These are phyloP conservation scores for Hypocrella siamensis DNA, from an alignment of 2,329 filamentous ascomycete genomes.

Conservation along the genomic window DNA sequence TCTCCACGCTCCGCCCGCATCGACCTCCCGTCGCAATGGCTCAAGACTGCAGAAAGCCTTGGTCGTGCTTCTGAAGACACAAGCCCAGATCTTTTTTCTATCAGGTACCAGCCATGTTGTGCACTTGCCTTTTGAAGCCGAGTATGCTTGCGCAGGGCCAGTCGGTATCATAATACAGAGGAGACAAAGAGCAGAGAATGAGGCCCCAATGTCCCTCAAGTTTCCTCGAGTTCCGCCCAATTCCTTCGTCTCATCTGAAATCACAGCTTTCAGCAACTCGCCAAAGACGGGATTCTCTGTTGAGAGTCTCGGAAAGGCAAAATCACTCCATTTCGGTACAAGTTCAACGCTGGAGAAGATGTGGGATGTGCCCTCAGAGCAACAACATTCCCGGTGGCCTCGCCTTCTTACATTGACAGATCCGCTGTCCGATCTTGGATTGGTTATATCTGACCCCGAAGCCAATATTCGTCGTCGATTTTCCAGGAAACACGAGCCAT, in stretches of 20 bases:
- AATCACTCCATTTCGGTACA: slow-evolving; percentile 33
- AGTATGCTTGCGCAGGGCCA: slow-evolving; percentile 69
- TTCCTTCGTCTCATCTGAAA: slow-evolving; percentile 63
- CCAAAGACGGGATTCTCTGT: slow-evolving; percentile 38
- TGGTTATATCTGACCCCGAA: slow-evolving; percentile 52
- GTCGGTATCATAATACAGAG: slow-evolving; percentile 76
- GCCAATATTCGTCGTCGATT: slow-evolving; percentile 14
- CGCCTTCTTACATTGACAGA: slow-evolving; percentile 73
- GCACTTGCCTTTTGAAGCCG: slow-evolving; percentile 88
- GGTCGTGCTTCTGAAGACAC: slow-evolving; percentile 81
- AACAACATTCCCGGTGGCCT: slow-evolving; percentile 47
- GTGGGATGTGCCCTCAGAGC: slow-evolving; percentile 38
- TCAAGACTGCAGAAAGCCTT: slow-evolving; percentile 46
- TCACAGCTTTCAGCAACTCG: slow-evolving; percentile 34
- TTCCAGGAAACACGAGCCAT: slow-evolving; percentile 17
- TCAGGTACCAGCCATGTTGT: slow-evolving; percentile 77
- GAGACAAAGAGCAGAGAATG: slow-evolving; percentile 41
- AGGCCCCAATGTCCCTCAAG: slow-evolving; percentile 35
- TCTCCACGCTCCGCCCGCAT: slow-evolving; percentile 2
- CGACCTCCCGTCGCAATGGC: slow-evolving; percentile 5
- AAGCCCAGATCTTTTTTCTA: slow-evolving; percentile 87
- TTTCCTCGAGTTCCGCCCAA: slow-evolving; percentile 57
- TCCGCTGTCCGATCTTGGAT: slow-evolving; percentile 69
- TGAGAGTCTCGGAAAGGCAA: slow-evolving; percentile 40
- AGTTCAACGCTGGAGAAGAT: slow-evolving; percentile 40